Percentiles rank a stretch among this genome's conserved stretches.
Conservation (phyloP, 306 rosid species). For the Citrullus colocynthis region DNA sequence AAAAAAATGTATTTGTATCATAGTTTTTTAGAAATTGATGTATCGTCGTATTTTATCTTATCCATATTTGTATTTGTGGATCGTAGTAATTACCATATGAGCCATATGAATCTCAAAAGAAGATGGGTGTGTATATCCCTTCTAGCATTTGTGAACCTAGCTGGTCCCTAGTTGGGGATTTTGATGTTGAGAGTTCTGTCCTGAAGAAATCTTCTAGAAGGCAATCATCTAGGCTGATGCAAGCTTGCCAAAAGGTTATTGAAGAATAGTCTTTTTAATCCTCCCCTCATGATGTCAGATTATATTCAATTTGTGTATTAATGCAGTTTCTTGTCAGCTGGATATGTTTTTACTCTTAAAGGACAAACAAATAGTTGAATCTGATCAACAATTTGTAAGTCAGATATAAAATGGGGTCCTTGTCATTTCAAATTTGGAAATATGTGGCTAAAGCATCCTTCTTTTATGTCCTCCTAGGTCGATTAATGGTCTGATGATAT, state of each 20-base stretch:
- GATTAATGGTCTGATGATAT: not conserved
- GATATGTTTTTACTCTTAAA: not conserved
- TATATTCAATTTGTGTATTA: not conserved
- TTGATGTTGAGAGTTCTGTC: not conserved
- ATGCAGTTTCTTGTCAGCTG: not conserved
- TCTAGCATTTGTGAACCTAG: not conserved
- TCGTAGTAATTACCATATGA: not conserved
- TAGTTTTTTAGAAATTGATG: no score
- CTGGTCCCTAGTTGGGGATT: not conserved
- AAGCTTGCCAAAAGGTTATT: not conserved
- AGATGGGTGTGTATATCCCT: not conserved
- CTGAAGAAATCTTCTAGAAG: not conserved
- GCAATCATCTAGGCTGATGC: not conserved
- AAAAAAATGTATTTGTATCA: no score
- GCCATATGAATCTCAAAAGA: slow-evolving; percentile 3
- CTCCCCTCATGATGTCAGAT: not conserved
- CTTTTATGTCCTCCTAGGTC: not conserved
- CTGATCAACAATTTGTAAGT: not conserved
- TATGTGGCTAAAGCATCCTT: not conserved
- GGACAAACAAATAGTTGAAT: not conserved
- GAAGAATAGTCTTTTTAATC: not conserved
- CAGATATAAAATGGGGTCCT: not conserved
- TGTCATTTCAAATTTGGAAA: not conserved
- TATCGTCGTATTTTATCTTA: no score
- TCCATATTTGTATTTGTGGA: no score